A percentile compares a stretch with the other conserved stretches of the same genome.
Conservation (phyloP, 2,329 filamentous ascomycete genomes). For the Magnaporthiopsis poae region DNA sequence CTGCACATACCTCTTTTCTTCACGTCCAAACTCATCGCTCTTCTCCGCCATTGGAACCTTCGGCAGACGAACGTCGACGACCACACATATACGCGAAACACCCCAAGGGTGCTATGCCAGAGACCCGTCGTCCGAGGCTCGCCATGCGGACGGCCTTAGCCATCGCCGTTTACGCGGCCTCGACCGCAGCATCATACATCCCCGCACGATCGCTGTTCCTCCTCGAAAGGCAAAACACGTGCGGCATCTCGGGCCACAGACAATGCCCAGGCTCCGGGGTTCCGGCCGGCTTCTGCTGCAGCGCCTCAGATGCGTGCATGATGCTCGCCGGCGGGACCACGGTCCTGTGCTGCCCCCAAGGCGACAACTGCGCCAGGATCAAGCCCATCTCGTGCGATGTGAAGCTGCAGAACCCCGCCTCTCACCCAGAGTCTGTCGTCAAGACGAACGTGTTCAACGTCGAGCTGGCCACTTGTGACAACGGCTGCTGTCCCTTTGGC, state of each 20-base stretch:
- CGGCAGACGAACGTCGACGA: neutral
- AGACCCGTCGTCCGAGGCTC: slow-evolving; percentile 11
- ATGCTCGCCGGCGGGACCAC: slow-evolving; percentile 55
- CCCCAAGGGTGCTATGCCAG: neutral
- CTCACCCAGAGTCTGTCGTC: slow-evolving; percentile 47
- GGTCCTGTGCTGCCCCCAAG: slow-evolving; percentile 59
- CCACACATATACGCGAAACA: neutral
- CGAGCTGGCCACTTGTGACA: slow-evolving; percentile 47
- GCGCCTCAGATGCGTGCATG: slow-evolving; percentile 42
- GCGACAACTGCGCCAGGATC: slow-evolving; percentile 49
- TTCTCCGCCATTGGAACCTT: neutral
- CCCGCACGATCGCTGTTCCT: slow-evolving; percentile 21
- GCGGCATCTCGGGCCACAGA: slow-evolving; percentile 35
- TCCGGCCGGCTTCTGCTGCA: slow-evolving; percentile 60
- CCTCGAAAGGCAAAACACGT: slow-evolving; percentile 37
- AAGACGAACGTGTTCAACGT: slow-evolving; percentile 56
- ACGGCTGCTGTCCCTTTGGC: slow-evolving; percentile 62
- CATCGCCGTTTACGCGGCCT: slow-evolving; percentile 22
- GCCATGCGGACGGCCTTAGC: slow-evolving; percentile 25
- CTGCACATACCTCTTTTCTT: neutral
- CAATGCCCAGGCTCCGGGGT: slow-evolving; percentile 44
- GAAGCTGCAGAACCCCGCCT: slow-evolving; percentile 49
- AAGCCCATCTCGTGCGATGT: slow-evolving; percentile 56
- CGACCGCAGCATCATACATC: slow-evolving; percentile 28
- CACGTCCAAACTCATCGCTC: neutral